A percentile compares a stretch with the other conserved stretches of the same genome.
Conservation (phyloP, 805 yeast genomes). For the Pichia kluyveri region DNA sequence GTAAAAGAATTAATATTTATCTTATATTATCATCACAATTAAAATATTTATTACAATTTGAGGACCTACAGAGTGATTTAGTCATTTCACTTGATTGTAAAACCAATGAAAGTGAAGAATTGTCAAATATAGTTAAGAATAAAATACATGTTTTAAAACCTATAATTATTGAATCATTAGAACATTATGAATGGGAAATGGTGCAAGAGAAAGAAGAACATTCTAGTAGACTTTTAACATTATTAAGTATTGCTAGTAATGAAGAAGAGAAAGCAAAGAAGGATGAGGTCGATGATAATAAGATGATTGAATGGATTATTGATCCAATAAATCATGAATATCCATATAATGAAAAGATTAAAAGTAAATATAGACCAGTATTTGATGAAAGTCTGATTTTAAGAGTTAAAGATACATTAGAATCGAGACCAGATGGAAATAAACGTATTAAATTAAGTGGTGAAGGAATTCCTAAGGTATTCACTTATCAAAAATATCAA, state of each 20-base stretch:
- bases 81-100: slow-evolving; percentile 42
- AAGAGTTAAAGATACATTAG: not conserved
- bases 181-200: slow-evolving; percentile 27
- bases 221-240: slow-evolving; percentile 12
- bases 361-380: slow-evolving; percentile 7
- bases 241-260: slow-evolving; percentile 15
- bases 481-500: slow-evolving; percentile 24
- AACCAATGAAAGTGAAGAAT: slow-evolving; percentile 9
- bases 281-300: slow-evolving; percentile 5
- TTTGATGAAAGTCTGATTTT: slow-evolving; percentile 5
- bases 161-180: slow-evolving; percentile 35
- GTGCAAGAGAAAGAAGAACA: slow-evolving; percentile 4
- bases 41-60: slow-evolving; percentile 25
- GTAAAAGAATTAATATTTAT: slow-evolving; percentile 26
- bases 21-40: slow-evolving; percentile 39
- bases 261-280: slow-evolving; percentile 1
- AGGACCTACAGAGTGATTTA: slow-evolving; percentile 30
- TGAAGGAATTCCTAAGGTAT: slow-evolving; percentile 5
- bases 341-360: slow-evolving; percentile 12
- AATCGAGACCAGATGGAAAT: slow-evolving; percentile 1
- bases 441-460: not conserved
- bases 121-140: slow-evolving; percentile 4
- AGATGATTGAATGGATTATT: slow-evolving; percentile 24
- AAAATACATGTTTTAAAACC: slow-evolving; percentile 38
- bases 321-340: slow-evolving; percentile 13